Percentiles rank a stretch among this genome's conserved stretches.
Evolutionary conservation across 306 rosid genomes (phyloP).

Genomic region (Quercus suber): DNA sequence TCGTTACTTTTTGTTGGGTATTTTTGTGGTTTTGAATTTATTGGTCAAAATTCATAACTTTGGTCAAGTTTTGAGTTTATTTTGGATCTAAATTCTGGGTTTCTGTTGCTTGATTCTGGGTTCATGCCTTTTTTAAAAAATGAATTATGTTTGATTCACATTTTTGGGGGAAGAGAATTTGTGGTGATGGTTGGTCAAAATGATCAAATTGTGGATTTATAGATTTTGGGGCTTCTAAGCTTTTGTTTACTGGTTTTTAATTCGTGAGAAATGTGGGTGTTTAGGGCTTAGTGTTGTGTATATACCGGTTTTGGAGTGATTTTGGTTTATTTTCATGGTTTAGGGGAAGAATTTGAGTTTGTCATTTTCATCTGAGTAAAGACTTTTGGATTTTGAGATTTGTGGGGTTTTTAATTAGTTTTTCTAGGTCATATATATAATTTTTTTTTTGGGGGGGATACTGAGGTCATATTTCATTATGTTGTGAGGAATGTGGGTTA

Average conservation of each 20-base stretch:
- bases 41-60: background rate
- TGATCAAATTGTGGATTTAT: background rate
- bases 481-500: constrained; percentile 19
- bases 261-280: constrained; percentile 13
- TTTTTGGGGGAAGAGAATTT: background rate
- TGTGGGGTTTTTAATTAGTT: background rate
- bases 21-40: background rate
- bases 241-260: background rate
- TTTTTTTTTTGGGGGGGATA: too few species aligned
- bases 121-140: background rate
- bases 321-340: background rate
- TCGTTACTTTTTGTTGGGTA: constrained; percentile 14
- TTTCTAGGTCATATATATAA: background rate
- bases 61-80: background rate
- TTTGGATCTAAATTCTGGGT: constrained; percentile 21
- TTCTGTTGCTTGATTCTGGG: background rate
- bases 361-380: background rate
- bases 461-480: background rate
- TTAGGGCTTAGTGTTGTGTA: background rate
- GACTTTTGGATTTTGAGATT: background rate
- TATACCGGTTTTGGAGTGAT: background rate
- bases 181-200: background rate
- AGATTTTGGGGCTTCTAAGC: background rate
- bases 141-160: background rate
- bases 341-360: background rate